phyloP scores from a whole-genome alignment of 2,329 filamentous ascomycete species.

The Talaromyces sp. region DNA sequence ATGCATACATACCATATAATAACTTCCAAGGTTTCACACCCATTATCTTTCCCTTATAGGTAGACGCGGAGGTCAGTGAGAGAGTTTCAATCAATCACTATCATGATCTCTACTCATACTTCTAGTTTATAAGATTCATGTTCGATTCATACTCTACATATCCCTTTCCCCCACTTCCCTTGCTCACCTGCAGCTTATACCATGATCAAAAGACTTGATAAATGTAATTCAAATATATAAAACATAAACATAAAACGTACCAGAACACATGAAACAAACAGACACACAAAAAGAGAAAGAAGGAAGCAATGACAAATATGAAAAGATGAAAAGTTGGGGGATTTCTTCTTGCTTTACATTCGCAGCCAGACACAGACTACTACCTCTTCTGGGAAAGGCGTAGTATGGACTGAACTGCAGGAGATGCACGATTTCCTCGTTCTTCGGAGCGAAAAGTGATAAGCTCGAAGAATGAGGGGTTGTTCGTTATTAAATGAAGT shows the following conservation, averaged over 20 bases:
- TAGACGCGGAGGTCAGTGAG: too few relatives aligned
- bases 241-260: not conserved
- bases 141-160: not conserved
- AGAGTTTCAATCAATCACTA: too few relatives aligned
- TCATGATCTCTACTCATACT: too few relatives aligned
- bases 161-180: not conserved
- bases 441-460: not conserved
- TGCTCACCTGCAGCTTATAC: not conserved
- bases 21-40: too few relatives aligned
- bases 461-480: not conserved
- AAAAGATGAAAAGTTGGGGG: not conserved
- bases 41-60: not conserved
- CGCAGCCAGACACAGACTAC: not conserved
- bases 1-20: too few relatives aligned
- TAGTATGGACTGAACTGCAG: not conserved
- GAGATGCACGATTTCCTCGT: not conserved
- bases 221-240: conserved; percentile 8
- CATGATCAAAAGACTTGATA: not conserved
- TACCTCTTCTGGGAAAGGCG: too few relatives aligned
- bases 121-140: too few relatives aligned
- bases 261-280: not conserved
- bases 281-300: not conserved
- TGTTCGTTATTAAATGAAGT: not conserved
- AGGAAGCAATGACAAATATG: not conserved
- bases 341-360: not conserved